phyloP scores from a whole-genome alignment of 2,329 filamentous ascomycete species.

The Fusarium kyushuense region DNA sequence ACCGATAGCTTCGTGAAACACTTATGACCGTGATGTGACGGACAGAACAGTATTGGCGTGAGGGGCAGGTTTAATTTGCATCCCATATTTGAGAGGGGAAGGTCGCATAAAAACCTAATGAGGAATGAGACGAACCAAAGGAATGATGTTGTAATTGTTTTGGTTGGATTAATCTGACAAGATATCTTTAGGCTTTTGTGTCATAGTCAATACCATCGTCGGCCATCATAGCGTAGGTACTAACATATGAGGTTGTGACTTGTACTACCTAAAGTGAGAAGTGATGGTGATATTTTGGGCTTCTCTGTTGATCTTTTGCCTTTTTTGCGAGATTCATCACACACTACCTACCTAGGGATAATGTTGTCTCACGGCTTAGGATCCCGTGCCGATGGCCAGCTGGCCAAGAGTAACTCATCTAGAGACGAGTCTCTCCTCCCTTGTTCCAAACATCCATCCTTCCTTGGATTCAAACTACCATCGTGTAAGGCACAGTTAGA shows the following conservation, averaged over 20 bases:
- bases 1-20: constrained; percentile 6
- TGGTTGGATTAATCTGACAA: constrained; percentile 1
- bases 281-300: constrained; percentile 14
- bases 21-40: constrained; percentile 7
- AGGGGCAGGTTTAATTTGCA: constrained; percentile 41
- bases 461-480: constrained; percentile 27
- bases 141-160: constrained; percentile 15
- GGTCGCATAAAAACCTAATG: constrained; percentile 8
- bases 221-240: constrained; percentile 8
- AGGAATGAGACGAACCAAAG: constrained; percentile 32
- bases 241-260: constrained; percentile 4
- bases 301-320: constrained; percentile 10
- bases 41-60: constrained; percentile 23
- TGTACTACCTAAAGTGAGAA: background rate
- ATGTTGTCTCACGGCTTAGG: constrained; percentile 6
- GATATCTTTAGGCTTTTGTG: constrained; percentile 9
- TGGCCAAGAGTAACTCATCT: constrained; percentile 11
- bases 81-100: constrained; percentile 32
- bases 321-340: constrained; percentile 24
- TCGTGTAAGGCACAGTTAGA: constrained; percentile 15
- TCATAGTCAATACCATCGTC: background rate
- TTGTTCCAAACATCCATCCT: constrained; percentile 20
- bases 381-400: background rate
- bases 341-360: constrained; percentile 21
- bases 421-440: constrained; percentile 10